Percentiles rank a stretch among this genome's conserved stretches.
phyloP scores from a whole-genome alignment of 2,329 filamentous ascomycete genomes.

The Chrysosphaeria jannelii region DNA sequence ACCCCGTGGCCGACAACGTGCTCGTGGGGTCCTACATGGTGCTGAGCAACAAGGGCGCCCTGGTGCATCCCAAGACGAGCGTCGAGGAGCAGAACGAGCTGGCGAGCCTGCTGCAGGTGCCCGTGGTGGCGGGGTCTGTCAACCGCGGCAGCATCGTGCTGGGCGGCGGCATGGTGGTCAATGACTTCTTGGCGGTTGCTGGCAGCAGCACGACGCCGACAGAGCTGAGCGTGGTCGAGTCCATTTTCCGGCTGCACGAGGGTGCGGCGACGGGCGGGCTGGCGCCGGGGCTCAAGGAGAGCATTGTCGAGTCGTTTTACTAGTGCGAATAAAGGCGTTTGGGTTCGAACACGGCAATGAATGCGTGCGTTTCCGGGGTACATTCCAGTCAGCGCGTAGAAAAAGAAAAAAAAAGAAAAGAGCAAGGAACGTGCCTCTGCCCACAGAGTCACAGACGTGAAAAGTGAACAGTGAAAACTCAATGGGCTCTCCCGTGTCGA shows the following conservation, averaged over 20 bases:
- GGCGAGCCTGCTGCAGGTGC: constrained; percentile 74
- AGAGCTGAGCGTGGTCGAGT: constrained; percentile 86
- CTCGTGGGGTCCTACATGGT: constrained; percentile 92
- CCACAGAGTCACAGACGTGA: too few species aligned
- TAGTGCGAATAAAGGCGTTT: too few species aligned
- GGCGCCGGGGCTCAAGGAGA: constrained; percentile 74
- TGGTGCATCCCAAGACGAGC: constrained; percentile 89
- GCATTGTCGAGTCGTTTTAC: constrained; percentile 98
- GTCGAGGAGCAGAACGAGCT: constrained; percentile 98
- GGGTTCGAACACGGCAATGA: too few species aligned
- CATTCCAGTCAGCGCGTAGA: too few species aligned
- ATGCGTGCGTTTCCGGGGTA: too few species aligned
- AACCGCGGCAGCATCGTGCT: constrained; percentile 85
- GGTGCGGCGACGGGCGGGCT: constrained; percentile 50
- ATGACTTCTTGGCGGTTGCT: constrained; percentile 90
- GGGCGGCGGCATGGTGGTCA: constrained; percentile 89
- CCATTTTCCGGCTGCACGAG: constrained; percentile 81
- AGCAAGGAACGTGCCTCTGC: too few species aligned
- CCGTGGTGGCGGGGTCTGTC: constrained; percentile 75
- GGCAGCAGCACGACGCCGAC: constrained; percentile 90
- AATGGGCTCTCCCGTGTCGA: too few species aligned
- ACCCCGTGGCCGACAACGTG: constrained; percentile 92
- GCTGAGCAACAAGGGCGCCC: constrained; percentile 78
- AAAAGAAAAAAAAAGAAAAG: too few species aligned
- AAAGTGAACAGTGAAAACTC: too few species aligned